A percentile compares a stretch with the other conserved stretches of the same genome.
Evolutionary conservation across 495 filamentous ascomycete genomes (phyloP).

Genomic region (Pseudevernia furfuracea): DNA sequence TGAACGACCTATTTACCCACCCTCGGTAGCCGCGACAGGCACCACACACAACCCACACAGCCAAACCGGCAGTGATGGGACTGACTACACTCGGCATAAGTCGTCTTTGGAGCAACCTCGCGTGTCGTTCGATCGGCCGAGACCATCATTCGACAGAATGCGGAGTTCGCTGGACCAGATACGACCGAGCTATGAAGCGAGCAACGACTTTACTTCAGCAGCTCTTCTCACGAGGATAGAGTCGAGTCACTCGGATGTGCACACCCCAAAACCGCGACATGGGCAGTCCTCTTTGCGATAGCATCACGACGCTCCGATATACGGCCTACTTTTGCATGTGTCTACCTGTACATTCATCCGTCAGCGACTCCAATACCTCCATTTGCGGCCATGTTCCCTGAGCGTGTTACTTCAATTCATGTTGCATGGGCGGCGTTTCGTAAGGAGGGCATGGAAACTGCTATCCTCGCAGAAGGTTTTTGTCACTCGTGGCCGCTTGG

Average conservation of each 20-base stretch:
- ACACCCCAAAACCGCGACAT: conserved; percentile 9
- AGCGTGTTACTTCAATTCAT: conserved; percentile 13
- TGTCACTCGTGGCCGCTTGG: too few relatives aligned
- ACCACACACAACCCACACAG: conserved; percentile 76
- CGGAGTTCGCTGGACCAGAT: conserved; percentile 66
- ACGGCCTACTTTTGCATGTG: conserved; percentile 7
- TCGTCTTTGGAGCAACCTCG: conserved; percentile 36
- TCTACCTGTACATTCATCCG: conserved; percentile 23
- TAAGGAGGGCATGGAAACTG: neutral
- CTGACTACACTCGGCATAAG: conserved; percentile 73
- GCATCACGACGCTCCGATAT: neutral
- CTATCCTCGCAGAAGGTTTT: neutral
- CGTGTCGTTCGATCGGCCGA: conserved; percentile 58
- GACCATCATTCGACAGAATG: conserved; percentile 73
- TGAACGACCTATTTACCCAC: conserved; percentile 81
- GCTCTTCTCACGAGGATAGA: conserved; percentile 77
- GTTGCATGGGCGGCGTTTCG: conserved; percentile 15
- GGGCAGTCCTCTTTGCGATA: conserved; percentile 26
- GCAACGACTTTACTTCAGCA: conserved; percentile 84
- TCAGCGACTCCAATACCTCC: conserved; percentile 16
- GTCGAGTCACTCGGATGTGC: conserved; percentile 48
- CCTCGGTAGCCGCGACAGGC: conserved; percentile 66
- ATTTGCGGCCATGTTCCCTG: conserved; percentile 19
- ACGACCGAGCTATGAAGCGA: conserved; percentile 72
- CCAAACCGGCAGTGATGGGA: conserved; percentile 89